Percentiles rank a stretch among this genome's conserved stretches.
phyloP scores from a whole-genome alignment of 257 asterid species.

The Jasminum sambac region DNA sequence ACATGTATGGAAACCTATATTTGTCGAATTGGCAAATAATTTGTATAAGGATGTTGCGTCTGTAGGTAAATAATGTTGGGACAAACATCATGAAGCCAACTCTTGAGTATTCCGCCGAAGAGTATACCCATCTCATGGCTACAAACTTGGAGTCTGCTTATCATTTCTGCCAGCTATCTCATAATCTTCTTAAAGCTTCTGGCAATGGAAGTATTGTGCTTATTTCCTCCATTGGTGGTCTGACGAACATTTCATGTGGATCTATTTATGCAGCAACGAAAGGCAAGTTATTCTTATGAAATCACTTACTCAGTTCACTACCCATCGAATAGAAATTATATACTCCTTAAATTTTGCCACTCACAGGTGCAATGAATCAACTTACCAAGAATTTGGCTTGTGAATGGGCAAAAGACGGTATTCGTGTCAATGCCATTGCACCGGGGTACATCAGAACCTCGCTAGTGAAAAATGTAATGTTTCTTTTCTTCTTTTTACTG shows the following conservation, averaged over 20 bases:
- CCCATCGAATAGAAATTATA: constrained; percentile 10
- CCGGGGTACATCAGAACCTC: constrained; percentile 95
- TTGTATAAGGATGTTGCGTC: constrained; percentile 6
- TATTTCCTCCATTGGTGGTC: constrained; percentile 84
- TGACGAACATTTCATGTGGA: constrained; percentile 62
- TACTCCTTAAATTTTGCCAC: constrained; percentile 10
- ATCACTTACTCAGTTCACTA: neutral
- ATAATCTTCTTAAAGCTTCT: constrained; percentile 86
- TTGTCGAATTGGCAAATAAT: no score
- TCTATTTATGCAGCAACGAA: constrained; percentile 92
- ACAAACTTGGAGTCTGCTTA: constrained; percentile 87
- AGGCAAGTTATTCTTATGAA: constrained; percentile 40
- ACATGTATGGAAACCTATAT: no score
- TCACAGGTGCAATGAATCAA: constrained; percentile 90
- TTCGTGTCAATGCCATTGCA: constrained; percentile 88
- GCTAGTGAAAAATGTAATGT: constrained; percentile 71
- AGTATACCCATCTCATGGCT: constrained; percentile 62
- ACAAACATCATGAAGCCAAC: constrained; percentile 88
- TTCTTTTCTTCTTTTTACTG: constrained; percentile 11
- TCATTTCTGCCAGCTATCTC: constrained; percentile 80
- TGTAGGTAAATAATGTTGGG: constrained; percentile 87
- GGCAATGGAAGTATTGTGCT: constrained; percentile 74
- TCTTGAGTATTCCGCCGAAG: constrained; percentile 73
- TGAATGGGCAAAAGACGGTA: constrained; percentile 93
- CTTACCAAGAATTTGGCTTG: constrained; percentile 88